Evolutionary conservation across 2,329 filamentous ascomycete genomes (phyloP).

Genomic region (Claviceps pazoutovae): DNA sequence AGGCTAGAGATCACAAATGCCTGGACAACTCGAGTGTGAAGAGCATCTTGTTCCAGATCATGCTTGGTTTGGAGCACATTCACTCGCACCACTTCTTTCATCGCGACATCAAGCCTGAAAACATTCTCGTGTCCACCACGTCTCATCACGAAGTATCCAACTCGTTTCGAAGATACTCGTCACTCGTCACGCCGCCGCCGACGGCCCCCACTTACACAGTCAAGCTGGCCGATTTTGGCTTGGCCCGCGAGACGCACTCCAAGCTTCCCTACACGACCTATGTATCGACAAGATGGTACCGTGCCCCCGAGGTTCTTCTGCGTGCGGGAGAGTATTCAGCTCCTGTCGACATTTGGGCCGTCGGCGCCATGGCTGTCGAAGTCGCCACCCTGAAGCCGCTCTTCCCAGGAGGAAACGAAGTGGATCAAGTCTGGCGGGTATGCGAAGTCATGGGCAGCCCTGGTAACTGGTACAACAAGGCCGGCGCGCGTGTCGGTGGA

Average conservation of each 20-base stretch:
- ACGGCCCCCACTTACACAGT: constrained; percentile 90
- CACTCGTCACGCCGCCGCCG: constrained; percentile 84
- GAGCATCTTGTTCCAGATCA: constrained; percentile 94
- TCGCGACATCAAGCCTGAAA: constrained; percentile 97
- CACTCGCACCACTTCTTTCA: constrained; percentile 97
- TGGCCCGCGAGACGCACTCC: constrained; percentile 94
- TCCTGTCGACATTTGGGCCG: constrained; percentile 95
- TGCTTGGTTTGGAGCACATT: constrained; percentile 91
- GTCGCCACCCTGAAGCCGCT: constrained; percentile 91
- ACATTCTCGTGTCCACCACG: constrained; percentile 91
- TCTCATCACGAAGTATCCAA: constrained; percentile 68
- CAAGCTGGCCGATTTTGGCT: constrained; percentile 95
- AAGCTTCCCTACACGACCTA: constrained; percentile 96
- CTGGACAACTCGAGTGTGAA: constrained; percentile 87
- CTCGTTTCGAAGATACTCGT: constrained; percentile 84
- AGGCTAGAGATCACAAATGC: constrained; percentile 87
- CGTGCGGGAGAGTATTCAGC: constrained; percentile 94
- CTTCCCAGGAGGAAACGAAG: constrained; percentile 95
- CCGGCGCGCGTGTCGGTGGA: constrained; percentile 73
- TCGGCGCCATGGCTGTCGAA: constrained; percentile 97
- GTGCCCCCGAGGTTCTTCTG: constrained; percentile 85
- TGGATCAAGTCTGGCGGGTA: constrained; percentile 96
- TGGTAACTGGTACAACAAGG: constrained; percentile 94
- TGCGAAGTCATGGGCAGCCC: constrained; percentile 99
- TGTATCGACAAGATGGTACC: constrained; percentile 96